These are phyloP conservation scores for Cercospora brassicicola DNA, from an alignment of 2,329 filamentous ascomycete genomes.

Conservation along the genomic window DNA sequence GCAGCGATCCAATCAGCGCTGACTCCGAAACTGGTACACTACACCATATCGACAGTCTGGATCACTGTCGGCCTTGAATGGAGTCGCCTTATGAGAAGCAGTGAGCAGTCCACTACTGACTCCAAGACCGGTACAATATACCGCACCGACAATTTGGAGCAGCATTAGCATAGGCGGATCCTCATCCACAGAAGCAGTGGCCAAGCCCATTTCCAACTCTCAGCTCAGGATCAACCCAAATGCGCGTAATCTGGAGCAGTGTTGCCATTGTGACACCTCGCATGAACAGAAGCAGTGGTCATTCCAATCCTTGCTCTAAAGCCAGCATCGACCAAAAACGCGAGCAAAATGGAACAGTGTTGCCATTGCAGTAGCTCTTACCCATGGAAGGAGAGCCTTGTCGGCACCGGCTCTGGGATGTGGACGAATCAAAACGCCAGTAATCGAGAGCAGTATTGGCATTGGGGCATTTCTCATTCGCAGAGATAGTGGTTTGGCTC, in stretches of 20 bases:
- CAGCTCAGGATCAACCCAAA: neutral
- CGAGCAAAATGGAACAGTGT: neutral
- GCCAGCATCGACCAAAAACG: neutral
- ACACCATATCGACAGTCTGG: neutral
- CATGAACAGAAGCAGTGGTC: neutral
- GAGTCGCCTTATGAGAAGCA: too few relatives aligned
- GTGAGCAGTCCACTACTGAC: too few relatives aligned
- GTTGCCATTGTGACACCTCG: neutral
- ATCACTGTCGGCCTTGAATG: neutral
- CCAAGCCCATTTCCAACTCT: neutral
- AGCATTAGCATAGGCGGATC: neutral
- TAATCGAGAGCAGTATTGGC: neutral
- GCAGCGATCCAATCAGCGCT: neutral
- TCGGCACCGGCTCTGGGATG: neutral
- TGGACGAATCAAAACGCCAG: neutral
- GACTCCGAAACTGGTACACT: neutral
- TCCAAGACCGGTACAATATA: neutral
- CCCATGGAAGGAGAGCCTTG: neutral
- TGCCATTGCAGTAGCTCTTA: neutral
- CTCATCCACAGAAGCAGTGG: neutral
- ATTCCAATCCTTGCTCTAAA: neutral
- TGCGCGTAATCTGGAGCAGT: neutral
- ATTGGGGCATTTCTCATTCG: neutral
- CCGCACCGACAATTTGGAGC: neutral
- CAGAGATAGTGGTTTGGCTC: neutral